Evolutionary conservation across 1,284 basidiomycete genomes (phyloP), one percentile per base, ranked within the genome.

Genomic region (Melampsora occidentalis): DNA sequence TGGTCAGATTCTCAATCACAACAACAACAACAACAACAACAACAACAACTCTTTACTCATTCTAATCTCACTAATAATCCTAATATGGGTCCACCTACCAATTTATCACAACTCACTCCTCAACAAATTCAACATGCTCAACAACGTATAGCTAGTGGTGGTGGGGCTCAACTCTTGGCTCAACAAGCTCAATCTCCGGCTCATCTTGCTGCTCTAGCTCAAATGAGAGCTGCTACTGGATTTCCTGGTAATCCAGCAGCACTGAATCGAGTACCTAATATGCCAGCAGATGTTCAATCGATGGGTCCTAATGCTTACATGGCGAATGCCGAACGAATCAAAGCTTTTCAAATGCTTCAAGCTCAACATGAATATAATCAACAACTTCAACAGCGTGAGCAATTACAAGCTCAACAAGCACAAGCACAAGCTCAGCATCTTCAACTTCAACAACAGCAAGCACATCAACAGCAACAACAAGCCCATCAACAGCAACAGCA

Each of bases 401-500:
- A 71, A 33, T 57, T 59, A 61, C 49, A 49, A 57, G 59, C 9
- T 25, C 35, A 61, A 39, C 68, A 57, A 39, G 46, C 49, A 6
- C 22, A 57, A 59, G 22, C 31, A 18, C 68, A 66, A 48, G 48
- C 28, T 28, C 31, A 18, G 39, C 14, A 33, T 49, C 20, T 67
- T 48, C n/a, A 31, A 66, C 16, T 16, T 6, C 35, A 25, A 1
- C 67, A 48, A 53, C n/a, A 9, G 22, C 42, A 69, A 5, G n/a
- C 5, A 69, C n/a, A 25, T 22, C 68, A 70, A 59, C 31, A 57
- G 18, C 31, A 20, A 57, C 31, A 59, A 7, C 49, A 70, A 22
- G 31, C 35, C 14, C 68, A 61, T 53, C 57, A 63, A 31, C 57
- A 71, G n/a, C 57, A 62, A 63, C 69, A 62, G 6, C 39, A 71